phyloP scores from a whole-genome alignment of 805 yeast genomes.

The Cyberlindnera saturnus region DNA sequence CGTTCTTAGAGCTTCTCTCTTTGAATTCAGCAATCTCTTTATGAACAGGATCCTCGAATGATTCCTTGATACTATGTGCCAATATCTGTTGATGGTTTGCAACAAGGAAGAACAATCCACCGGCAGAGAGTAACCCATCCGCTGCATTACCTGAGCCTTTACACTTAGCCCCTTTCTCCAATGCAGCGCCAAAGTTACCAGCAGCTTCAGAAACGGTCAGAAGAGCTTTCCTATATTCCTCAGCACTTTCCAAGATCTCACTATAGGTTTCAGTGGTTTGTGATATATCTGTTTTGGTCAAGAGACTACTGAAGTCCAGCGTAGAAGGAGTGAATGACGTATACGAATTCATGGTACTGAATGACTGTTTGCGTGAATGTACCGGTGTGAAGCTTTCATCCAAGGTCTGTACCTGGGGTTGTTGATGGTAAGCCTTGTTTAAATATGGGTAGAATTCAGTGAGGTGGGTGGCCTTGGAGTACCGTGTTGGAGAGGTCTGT shows the following conservation, averaged over 20 bases:
- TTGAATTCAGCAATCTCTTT: constrained; percentile 40
- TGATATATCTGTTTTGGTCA: constrained; percentile 55
- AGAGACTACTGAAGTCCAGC: constrained; percentile 52
- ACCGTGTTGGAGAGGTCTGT: constrained; percentile 20
- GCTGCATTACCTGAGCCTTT: constrained; percentile 56
- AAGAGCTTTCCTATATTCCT: constrained; percentile 41
- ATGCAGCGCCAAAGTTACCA: constrained; percentile 62
- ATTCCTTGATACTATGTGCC: constrained; percentile 47
- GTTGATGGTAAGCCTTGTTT: constrained; percentile 23
- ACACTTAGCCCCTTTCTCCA: constrained; percentile 57
- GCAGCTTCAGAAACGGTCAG: constrained; percentile 49
- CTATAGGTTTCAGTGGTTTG: constrained; percentile 42
- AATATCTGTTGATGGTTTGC: constrained; percentile 75
- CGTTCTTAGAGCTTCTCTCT: constrained; percentile 38
- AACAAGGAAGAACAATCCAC: constrained; percentile 70
- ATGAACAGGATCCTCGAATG: constrained; percentile 49
- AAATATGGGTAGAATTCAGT: constrained; percentile 25
- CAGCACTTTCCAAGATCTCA: constrained; percentile 42
- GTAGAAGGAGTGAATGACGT: constrained; percentile 32
- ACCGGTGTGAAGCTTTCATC: not conserved
- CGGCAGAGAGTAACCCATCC: constrained; percentile 63
- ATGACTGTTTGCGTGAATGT: constrained; percentile 16
- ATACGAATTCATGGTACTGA: constrained; percentile 18
- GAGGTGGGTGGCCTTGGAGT: constrained; percentile 21
- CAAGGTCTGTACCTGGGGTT: constrained; percentile 9